These are phyloP conservation scores for Ramalina peruviana DNA, from an alignment of 495 filamentous ascomycete species.

Conservation along the genomic window DNA sequence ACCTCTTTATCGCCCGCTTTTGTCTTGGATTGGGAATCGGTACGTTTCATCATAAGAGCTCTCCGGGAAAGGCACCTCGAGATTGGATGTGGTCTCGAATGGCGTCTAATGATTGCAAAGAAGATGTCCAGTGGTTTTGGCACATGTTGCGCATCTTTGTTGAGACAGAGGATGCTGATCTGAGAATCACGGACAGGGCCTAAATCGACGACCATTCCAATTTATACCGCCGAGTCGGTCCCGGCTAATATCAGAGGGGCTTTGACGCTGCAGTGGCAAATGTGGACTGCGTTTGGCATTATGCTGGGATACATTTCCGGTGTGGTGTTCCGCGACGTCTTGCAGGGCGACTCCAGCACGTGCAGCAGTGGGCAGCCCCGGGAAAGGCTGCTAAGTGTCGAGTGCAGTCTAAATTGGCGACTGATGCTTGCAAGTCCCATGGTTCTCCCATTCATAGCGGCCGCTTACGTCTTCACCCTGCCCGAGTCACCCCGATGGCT, in stretches of 20 bases:
- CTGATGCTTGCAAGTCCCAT: conserved; percentile 12
- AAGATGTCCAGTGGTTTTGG: too few species aligned
- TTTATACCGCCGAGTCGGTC: conserved; percentile 44
- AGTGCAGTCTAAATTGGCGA: conserved; percentile 10
- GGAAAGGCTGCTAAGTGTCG: not conserved
- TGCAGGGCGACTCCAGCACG: conserved; percentile 25
- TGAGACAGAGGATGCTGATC: too few species aligned
- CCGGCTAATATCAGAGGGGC: conserved; percentile 36
- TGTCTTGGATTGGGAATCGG: conserved; percentile 45
- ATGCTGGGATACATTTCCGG: conserved; percentile 64
- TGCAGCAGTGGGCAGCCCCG: conserved; percentile 16
- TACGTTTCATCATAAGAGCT: too few species aligned
- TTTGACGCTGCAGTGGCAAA: conserved; percentile 50
- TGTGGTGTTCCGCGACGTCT: conserved; percentile 48
- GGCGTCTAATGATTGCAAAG: too few species aligned
- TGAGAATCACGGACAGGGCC: conserved; percentile 16
- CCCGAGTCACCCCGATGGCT: conserved; percentile 57
- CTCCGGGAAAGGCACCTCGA: too few species aligned
- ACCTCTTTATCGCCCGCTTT: conserved; percentile 34
- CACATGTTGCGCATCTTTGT: too few species aligned
- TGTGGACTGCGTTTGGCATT: conserved; percentile 65
- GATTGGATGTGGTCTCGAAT: too few species aligned
- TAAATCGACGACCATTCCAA: conserved; percentile 43
- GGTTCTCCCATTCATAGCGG: conserved; percentile 21
- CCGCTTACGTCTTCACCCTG: conserved; percentile 43